Base-by-base conservation (phyloP, 148 eudicot genomes). In the Diospyros kaki region DNA sequence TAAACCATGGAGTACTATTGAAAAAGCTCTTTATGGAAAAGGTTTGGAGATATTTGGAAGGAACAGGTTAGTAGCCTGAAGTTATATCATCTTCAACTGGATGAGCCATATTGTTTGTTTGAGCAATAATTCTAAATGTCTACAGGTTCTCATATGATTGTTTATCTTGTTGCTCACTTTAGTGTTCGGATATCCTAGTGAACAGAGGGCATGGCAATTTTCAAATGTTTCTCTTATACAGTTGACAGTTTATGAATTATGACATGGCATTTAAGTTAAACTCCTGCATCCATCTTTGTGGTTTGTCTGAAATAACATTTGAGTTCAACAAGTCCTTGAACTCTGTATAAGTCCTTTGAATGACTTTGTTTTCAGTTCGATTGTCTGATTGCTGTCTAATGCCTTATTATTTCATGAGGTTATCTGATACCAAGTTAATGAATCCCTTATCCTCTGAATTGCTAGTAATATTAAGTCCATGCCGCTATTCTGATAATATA, bases 31-130 rank as follows among this genome's bases (percentile, higher is more conserved):
- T 17, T 96, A 81, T 82, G 93, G 88, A 46, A 93, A 96, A 82
- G 99, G 99, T 63, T 68, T 93, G 74, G 97, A 89, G 88, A 93
- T 93, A 39, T 96, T 89, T 69, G 99, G 99, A 82, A 85, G 86
- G 83, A 96, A 87, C 88, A 96, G 99, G 99, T 93, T 59, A 59
- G 84, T 76, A 15, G 46, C 53, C 53, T 66, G 15, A 50, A 8
- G 28, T 60, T 60, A 45, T 45, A 44, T 46, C 13, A 15, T 73
- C 18, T 45, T 60, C 7, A 4, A 48, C 42, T 59, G 10, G 43
- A 40, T 45, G 61, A 38, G 38, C 48, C 48, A 51, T 64, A 4
- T 18, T 64, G 52, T 55, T 48, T 10, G 59, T 50, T 74, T 62
- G 56, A 9, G 38, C 54, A 63, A 28, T 28, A n/a, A 62, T 73